phyloP scores from a whole-genome alignment of 495 filamentous ascomycete species.

The Aspergillus saccharolyticus region DNA sequence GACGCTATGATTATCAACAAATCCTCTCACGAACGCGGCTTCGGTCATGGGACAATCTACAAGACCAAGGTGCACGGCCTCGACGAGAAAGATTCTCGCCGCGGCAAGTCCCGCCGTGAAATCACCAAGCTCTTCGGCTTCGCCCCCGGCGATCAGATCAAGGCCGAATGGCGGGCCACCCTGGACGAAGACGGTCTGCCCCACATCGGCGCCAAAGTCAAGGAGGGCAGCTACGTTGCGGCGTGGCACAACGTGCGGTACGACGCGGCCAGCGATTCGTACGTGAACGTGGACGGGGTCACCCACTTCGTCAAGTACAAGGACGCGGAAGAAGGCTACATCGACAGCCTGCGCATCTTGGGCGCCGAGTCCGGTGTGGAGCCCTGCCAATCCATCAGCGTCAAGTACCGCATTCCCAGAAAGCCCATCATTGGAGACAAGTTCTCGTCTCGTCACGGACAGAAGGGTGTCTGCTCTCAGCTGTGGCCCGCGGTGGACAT shows the following conservation, averaged over 20 bases:
- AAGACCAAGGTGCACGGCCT: conserved; percentile 89
- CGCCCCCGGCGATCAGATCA: conserved; percentile 63
- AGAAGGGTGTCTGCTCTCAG: conserved; percentile 78
- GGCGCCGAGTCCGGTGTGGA: conserved; percentile 76
- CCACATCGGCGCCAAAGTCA: conserved; percentile 65
- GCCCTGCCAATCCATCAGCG: conserved; percentile 75
- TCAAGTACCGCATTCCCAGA: conserved; percentile 89
- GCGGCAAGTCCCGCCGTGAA: conserved; percentile 47
- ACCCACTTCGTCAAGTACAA: conserved; percentile 90
- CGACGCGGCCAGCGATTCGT: conserved; percentile 55
- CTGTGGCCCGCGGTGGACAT: conserved; percentile 93
- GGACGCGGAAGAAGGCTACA: conserved; percentile 75
- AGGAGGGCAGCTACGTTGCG: conserved; percentile 76
- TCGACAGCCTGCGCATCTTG: conserved; percentile 89
- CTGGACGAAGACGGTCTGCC: conserved; percentile 88
- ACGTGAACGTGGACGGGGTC: conserved; percentile 69
- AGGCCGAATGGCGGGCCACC: conserved; percentile 56
- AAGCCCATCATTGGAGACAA: conserved; percentile 82
- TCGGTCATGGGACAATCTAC: conserved; percentile 93
- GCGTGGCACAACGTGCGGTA: conserved; percentile 83
- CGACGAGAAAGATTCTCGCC: conserved; percentile 61
- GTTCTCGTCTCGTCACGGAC: conserved; percentile 55
- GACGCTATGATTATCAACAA: conserved; percentile 99
- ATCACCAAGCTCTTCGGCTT: conserved; percentile 80
- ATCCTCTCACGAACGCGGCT: conserved; percentile 94